Evolutionary conservation across 2,329 filamentous ascomycete genomes (phyloP).

Genomic region (Zalaria obscura): DNA sequence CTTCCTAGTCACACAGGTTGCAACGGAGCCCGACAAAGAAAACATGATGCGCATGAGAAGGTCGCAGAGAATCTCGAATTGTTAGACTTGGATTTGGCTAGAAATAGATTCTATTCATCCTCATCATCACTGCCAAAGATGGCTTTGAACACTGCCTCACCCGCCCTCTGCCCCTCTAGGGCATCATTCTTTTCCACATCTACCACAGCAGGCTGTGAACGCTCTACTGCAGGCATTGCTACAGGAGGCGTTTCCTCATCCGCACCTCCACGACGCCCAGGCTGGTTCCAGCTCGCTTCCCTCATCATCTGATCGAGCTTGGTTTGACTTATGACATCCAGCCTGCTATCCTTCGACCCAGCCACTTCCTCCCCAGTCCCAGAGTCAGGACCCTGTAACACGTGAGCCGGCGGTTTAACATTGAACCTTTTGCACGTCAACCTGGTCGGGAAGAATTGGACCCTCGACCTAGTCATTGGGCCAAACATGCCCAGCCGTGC

Average conservation of each 20-base stretch:
- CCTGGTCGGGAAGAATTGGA: slow-evolving; percentile 65
- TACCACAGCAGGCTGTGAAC: slow-evolving; percentile 26
- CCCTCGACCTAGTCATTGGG: slow-evolving; percentile 58
- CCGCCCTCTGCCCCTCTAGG: slow-evolving; percentile 57
- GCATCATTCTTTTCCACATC: slow-evolving; percentile 68
- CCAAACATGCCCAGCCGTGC: slow-evolving; percentile 90
- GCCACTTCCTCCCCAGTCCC: slow-evolving; percentile 18
- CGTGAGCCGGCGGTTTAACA: slow-evolving; percentile 61
- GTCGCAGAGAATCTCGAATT: no score
- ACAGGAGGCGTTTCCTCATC: slow-evolving; percentile 4
- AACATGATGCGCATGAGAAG: no score
- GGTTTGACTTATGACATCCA: slow-evolving; percentile 39
- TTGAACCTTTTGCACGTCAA: slow-evolving; percentile 92
- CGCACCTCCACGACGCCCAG: slow-evolving; percentile 9
- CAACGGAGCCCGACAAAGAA: no score
- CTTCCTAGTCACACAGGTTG: no score
- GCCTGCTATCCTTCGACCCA: slow-evolving; percentile 12
- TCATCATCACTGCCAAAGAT: slow-evolving; percentile 71
- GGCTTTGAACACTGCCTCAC: slow-evolving; percentile 74
- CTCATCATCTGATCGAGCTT: slow-evolving; percentile 42
- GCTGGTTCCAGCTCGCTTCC: slow-evolving; percentile 21
- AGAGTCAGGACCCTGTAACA: slow-evolving; percentile 21
- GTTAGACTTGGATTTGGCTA: no score
- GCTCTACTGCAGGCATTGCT: slow-evolving; percentile 6
- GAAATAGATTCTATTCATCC: slow-evolving; percentile 9